Evolutionary conservation across 2,329 filamentous ascomycete genomes (phyloP).

Genomic region (Orbilia oligospora): DNA sequence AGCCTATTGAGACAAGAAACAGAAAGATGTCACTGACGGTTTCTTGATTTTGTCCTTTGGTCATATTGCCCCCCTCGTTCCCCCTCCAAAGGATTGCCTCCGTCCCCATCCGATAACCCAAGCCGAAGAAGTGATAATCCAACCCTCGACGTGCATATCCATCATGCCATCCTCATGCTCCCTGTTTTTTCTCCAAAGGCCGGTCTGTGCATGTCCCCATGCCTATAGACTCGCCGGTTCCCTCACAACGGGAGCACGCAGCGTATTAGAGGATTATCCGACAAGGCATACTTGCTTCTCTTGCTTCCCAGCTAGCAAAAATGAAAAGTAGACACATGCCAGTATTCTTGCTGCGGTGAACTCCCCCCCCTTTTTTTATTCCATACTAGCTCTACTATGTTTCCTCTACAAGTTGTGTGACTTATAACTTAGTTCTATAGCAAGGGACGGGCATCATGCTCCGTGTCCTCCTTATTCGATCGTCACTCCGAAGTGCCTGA

Average conservation of each 20-base stretch:
- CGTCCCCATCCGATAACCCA: conserved; percentile 24
- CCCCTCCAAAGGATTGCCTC: not conserved
- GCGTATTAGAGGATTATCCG: conserved; percentile 44
- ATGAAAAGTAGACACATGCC: conserved; percentile 18
- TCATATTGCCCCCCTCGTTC: conserved; percentile 12
- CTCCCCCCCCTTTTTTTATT: not conserved
- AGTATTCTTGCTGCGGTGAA: not conserved
- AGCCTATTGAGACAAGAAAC: conserved; percentile 39
- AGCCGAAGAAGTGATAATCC: conserved; percentile 43
- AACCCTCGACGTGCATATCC: conserved; percentile 45
- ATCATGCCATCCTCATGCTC: conserved; percentile 45
- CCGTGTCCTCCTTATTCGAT: conserved; percentile 18
- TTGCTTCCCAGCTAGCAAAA: conserved; percentile 19
- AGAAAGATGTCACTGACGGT: conserved; percentile 10
- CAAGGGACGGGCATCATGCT: conserved; percentile 6
- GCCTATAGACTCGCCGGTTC: conserved; percentile 1
- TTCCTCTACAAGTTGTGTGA: conserved; percentile 12
- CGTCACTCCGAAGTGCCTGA: conserved; percentile 22
- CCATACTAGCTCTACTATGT: not conserved
- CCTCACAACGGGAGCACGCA: conserved; percentile 15
- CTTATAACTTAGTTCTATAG: conserved; percentile 10
- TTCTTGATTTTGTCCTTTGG: conserved; percentile 34
- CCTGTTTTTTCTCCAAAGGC: conserved; percentile 8
- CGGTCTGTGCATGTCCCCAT: conserved; percentile 18
- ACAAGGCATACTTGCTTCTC: not conserved